Evolutionary conservation across 495 filamentous ascomycete genomes (phyloP), one percentile per base, ranked within the genome.

Genomic region (Annulohypoxylon nitens): DNA sequence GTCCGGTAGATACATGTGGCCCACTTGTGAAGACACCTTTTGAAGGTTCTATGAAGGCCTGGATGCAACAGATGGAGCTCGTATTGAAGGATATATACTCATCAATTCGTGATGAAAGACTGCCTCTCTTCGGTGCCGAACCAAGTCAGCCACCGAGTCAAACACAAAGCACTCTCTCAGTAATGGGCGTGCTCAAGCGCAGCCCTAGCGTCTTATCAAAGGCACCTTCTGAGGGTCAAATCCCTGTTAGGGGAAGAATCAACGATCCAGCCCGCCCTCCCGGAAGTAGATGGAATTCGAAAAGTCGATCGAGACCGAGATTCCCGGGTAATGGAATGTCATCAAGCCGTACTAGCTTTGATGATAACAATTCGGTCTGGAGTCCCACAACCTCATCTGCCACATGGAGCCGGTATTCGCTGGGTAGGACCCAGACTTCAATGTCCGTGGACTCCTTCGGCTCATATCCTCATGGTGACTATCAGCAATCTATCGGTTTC

Each of bases 401-500:
- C 6, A 96, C 92, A 0, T 98, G 96, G 97, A 98, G 96, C 83
- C 97, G 93, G 76, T 93, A 96, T 69, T 97, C 93, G 2, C 84
- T 97, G 64, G 93, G 94, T 47, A 94, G 95, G 75, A 95, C 93
- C 3, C 90, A 95, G 62, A 95, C 95, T 5, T 93, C 94, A 2
- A 92, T 94, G 83, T 97, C 95, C 11, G 92, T 97, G 70, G 93
- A 96, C 79, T 97, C 93, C 0, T 88, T 97, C 71, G 89, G 90
- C 16, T 95, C 92, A n/a, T 93, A 90, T 80, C 90, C 90, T 2
- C 90, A 90, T 30, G 90, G 90, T 25, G 96, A 97, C 75, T 98
- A 95, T 76, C 93, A 97, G 75, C 94, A 97, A 76, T 97, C 94
- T 0, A 97, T 99, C 75, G 96, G 96, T 0, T 99, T 99, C 78